A percentile compares a stretch with the other conserved stretches of the same genome.
phyloP scores from a whole-genome alignment of 257 asterid genomes.

The Ehretia macrophylla region DNA sequence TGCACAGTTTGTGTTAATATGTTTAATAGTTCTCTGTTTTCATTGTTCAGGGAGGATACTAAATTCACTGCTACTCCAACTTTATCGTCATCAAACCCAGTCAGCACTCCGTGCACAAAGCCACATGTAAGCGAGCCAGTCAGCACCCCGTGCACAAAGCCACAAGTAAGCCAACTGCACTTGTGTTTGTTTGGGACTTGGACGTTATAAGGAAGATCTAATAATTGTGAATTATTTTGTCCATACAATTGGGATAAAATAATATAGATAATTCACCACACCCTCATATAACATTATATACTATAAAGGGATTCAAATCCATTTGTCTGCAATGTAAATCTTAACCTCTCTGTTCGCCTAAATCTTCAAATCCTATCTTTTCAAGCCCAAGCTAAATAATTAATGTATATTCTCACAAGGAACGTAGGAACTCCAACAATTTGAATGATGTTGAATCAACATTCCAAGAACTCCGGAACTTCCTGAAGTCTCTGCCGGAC shows the following conservation, averaged over 20 bases:
- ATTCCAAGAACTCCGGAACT: slow-evolving; percentile 1
- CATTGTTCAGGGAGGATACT: not conserved
- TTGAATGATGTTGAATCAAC: slow-evolving; percentile 12
- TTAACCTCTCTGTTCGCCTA: too few species aligned
- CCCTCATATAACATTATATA: too few species aligned
- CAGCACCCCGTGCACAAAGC: not conserved
- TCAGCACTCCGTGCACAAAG: not conserved
- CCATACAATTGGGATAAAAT: too few species aligned
- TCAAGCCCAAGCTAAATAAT: not conserved
- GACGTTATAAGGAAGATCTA: too few species aligned
- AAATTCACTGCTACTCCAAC: not conserved
- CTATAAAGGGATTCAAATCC: too few species aligned
- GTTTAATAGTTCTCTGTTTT: not conserved
- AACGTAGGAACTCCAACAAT: not conserved
- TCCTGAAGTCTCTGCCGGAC: slow-evolving; percentile 12
- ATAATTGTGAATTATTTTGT: too few species aligned
- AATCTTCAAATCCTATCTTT: not conserved
- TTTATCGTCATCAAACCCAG: not conserved
- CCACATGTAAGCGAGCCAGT: not conserved
- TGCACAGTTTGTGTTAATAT: too few species aligned
- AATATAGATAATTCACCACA: too few species aligned
- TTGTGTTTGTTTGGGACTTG: too few species aligned
- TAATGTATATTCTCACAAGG: not conserved
- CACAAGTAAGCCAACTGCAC: not conserved
- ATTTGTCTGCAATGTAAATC: too few species aligned